A percentile compares a stretch with the other conserved stretches of the same genome.
Evolutionary conservation across 164 flowering plant genomes (phyloP).

Genomic region (Piper longum): DNA sequence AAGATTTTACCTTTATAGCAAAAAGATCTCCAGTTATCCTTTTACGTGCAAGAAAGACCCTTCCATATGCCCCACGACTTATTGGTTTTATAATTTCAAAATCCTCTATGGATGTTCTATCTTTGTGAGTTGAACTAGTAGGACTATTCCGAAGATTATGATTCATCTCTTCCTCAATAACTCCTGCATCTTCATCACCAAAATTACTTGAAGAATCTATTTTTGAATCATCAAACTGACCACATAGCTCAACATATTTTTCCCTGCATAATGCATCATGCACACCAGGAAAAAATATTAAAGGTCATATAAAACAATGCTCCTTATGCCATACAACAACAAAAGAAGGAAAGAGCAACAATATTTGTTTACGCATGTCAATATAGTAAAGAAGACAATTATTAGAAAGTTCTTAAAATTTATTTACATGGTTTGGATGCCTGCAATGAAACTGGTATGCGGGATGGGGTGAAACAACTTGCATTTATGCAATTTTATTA

Average conservation of each 20-base stretch:
- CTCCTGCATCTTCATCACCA: slow-evolving; percentile 67
- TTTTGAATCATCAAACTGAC: slow-evolving; percentile 75
- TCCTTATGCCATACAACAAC: neutral
- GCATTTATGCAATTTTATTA: neutral
- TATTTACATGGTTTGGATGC: neutral
- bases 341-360: neutral
- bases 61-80: slow-evolving; percentile 96
- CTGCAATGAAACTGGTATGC: neutral
- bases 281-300: neutral
- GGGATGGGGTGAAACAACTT: neutral
- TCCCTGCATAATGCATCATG: slow-evolving; percentile 38
- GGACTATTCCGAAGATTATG: slow-evolving; percentile 79
- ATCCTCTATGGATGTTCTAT: slow-evolving; percentile 83
- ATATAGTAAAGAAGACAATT: neutral
- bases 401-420: neutral
- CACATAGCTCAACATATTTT: slow-evolving; percentile 72
- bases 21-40: slow-evolving; percentile 92
- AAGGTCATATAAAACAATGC: neutral
- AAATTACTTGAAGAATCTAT: slow-evolving; percentile 35
- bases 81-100: slow-evolving; percentile 96
- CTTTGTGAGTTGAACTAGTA: slow-evolving; percentile 48
- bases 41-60: slow-evolving; percentile 93
- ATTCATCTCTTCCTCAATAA: slow-evolving; percentile 48
- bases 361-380: neutral
- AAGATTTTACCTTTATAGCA: slow-evolving; percentile 70